Base-by-base conservation (phyloP, 495 filamentous ascomycete genomes). In the Penicillium dipodomyicola region DNA sequence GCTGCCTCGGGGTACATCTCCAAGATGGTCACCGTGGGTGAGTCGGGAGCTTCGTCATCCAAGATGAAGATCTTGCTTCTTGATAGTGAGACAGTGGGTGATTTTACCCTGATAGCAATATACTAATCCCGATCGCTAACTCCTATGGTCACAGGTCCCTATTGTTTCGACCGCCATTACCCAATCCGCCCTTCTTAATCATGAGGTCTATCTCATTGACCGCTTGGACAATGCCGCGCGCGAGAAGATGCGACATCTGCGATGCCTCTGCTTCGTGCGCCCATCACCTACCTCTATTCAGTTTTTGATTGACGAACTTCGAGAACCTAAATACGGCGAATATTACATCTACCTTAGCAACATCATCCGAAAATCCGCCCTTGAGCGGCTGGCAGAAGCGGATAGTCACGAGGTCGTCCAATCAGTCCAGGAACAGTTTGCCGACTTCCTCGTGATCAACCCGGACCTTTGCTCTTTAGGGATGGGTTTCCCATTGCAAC, bases 41-140 rank as follows among this genome's bases (percentile, higher is more conserved):
- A 96, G 71, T 77, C 84, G 14, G 85, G 85, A 46, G 80, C 83
- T 42, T 82, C 89, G 41, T 88, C 91, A 12, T 84, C 90, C 35
- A 97, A 97, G 81, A 98, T 98, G 94, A 98, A 98, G 86, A 93
- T 97, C 64, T 78, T 98, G 52, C 81, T 98, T 62, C 80, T 98
- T 54, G 94, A 98, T 74, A 87, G 84, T 73, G 94, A 97, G 75
- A 98, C 94, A 68, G 89, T 89, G 75, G 69, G 84, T 81, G 67
- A 61, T 61, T 57, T 49, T 63, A 51, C 57, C 59, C 58, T 58
- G 48, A 55, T 58, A 20, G 52, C 10, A 39, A 48, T 15, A 9
- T 52, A n/a, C 2, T 32, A 50, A 44, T 52, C 2, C 9, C 11
- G 25, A 54, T 48, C 22, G 59, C 63, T 72, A 57, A 73, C 52